Evolutionary conservation across 2,329 filamentous ascomycete genomes (phyloP).

Genomic region (Aureobasidium sp.): DNA sequence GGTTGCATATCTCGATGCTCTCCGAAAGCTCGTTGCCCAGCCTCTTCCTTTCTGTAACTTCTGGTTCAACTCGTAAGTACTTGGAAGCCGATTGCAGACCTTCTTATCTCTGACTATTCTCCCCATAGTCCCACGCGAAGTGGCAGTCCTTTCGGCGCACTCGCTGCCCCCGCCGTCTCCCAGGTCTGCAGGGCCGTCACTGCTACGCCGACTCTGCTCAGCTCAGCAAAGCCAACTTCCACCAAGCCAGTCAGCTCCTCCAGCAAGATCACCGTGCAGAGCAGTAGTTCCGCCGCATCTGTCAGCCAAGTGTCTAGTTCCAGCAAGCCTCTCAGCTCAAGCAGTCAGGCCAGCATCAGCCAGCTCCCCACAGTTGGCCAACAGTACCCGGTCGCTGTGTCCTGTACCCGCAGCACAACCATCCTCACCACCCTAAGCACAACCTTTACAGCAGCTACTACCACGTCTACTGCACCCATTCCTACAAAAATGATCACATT

Average conservation of each 20-base stretch:
- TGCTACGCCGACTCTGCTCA: neutral
- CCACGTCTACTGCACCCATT: neutral
- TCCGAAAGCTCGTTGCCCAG: slow-evolving; percentile 5
- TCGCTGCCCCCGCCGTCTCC: neutral
- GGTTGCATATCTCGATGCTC: neutral
- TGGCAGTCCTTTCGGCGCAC: neutral
- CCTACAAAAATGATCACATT: neutral
- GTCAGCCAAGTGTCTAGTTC: no score
- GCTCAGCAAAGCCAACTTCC: no score
- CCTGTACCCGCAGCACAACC: neutral
- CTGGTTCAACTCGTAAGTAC: slow-evolving; percentile 1
- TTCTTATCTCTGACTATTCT: no score
- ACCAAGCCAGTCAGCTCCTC: no score
- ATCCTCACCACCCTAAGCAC: neutral
- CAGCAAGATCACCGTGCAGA: no score
- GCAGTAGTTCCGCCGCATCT: no score
- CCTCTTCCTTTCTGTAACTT: slow-evolving; percentile 10
- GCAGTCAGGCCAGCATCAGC: neutral
- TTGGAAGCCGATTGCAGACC: neutral
- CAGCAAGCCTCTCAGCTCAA: no score
- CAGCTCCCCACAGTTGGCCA: neutral
- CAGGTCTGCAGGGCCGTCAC: slow-evolving; percentile 2
- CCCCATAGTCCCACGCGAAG: neutral
- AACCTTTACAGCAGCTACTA: neutral
- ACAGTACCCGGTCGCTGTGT: neutral